These are phyloP conservation scores for Cutaneotrichosporon cavernicola DNA, from an alignment of 1,284 basidiomycete genomes.

Conservation along the genomic window DNA sequence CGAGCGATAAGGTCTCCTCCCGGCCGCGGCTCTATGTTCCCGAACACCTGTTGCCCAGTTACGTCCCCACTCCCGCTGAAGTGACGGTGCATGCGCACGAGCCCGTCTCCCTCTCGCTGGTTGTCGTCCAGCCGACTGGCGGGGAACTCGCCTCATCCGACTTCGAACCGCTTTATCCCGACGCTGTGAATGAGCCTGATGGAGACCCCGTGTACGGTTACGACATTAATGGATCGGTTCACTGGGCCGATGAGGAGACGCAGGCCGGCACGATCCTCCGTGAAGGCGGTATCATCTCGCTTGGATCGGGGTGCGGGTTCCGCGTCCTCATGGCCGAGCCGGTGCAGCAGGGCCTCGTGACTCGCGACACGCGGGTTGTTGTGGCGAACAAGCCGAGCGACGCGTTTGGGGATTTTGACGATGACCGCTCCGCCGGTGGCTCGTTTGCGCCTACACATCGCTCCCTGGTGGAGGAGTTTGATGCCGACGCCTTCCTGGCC, in stretches of 20 bases:
- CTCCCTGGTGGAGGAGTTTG: constrained; percentile 39
- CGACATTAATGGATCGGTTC: constrained; percentile 19
- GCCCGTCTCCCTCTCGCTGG: constrained; percentile 41
- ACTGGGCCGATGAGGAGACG: constrained; percentile 17
- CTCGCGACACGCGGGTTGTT: constrained; percentile 60
- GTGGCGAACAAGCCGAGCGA: constrained; percentile 46
- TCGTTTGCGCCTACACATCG: constrained; percentile 35
- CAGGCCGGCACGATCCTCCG: constrained; percentile 21
- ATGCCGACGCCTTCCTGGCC: constrained; percentile 35
- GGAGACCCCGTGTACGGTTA: constrained; percentile 15
- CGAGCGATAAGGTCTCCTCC: constrained; percentile 8
- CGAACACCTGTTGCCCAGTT: constrained; percentile 36
- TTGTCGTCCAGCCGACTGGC: constrained; percentile 44
- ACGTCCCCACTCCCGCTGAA: constrained; percentile 29
- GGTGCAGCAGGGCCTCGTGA: constrained; percentile 66
- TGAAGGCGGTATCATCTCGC: constrained; percentile 16
- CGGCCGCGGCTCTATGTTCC: constrained; percentile 32
- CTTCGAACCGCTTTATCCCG: constrained; percentile 22
- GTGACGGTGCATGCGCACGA: constrained; percentile 34
- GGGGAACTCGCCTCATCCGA: constrained; percentile 30
- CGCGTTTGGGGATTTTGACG: constrained; percentile 27
- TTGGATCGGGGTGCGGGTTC: constrained; percentile 25
- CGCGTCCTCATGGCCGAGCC: constrained; percentile 60
- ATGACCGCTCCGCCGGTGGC: constrained; percentile 16
- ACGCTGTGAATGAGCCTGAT: constrained; percentile 1